These are phyloP conservation scores for Angophora floribunda DNA, from an alignment of 345 rosid species.

Conservation along the genomic window DNA sequence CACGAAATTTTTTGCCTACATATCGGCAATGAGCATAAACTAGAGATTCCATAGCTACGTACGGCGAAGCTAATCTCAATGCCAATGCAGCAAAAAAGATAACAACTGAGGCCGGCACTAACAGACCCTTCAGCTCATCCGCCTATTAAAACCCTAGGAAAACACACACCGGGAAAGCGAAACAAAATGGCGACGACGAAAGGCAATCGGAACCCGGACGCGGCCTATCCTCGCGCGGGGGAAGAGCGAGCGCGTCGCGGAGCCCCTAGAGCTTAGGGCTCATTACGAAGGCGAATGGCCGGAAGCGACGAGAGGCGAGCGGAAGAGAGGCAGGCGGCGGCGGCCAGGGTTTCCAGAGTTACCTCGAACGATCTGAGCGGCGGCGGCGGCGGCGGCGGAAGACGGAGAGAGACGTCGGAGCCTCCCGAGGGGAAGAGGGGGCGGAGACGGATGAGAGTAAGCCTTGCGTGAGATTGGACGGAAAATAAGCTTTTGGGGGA, in stretches of 20 bases:
- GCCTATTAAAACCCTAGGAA: background rate
- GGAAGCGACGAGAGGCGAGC: background rate
- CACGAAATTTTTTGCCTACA: background rate
- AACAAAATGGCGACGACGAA: background rate
- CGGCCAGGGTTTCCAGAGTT: background rate
- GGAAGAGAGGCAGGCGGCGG: background rate
- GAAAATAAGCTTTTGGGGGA: background rate
- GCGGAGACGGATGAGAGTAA: background rate
- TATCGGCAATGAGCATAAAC: background rate
- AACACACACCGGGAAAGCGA: background rate
- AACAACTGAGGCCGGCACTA: background rate
- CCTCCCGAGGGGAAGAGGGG: background rate
- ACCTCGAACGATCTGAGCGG: background rate
- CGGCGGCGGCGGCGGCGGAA: background rate
- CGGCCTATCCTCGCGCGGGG: background rate
- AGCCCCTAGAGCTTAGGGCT: background rate
- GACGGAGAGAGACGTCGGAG: background rate
- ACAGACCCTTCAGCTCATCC: background rate
- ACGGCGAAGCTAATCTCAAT: background rate
- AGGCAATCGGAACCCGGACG: background rate
- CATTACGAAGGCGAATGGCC: background rate
- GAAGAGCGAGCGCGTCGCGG: background rate
- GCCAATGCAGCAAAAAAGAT: background rate
- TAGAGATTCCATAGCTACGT: background rate
- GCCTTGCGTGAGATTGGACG: background rate